phyloP scores from a whole-genome alignment of 495 filamentous ascomycete genomes.

The Penicillium dipodomyicola region DNA sequence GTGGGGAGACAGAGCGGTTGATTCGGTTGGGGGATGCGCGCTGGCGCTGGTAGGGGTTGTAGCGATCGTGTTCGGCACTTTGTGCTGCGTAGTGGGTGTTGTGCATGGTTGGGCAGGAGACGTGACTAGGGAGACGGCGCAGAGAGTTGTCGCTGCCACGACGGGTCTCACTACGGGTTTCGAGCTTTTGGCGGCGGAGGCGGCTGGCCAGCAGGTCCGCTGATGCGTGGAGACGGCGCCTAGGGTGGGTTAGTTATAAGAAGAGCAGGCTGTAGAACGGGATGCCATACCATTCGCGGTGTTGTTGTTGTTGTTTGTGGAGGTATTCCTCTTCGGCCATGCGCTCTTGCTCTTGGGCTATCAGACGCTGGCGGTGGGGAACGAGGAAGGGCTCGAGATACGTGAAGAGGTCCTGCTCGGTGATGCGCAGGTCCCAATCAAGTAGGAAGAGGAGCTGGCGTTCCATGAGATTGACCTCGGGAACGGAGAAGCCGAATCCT shows the following conservation, averaged over 20 bases:
- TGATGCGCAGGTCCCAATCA: slow-evolving; percentile 88
- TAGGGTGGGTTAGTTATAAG: slow-evolving; percentile 1
- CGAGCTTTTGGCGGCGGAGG: slow-evolving; percentile 43
- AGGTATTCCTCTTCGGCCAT: slow-evolving; percentile 33
- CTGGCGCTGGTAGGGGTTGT: slow-evolving; percentile 38
- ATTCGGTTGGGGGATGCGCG: slow-evolving; percentile 35
- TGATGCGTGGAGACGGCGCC: slow-evolving; percentile 42
- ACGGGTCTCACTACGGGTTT: slow-evolving; percentile 30
- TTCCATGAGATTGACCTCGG: slow-evolving; percentile 98
- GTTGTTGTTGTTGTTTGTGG: slow-evolving; percentile 33
- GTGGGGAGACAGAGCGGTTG: slow-evolving; percentile 50
- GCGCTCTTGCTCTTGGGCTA: slow-evolving; percentile 30
- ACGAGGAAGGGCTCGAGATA: slow-evolving; percentile 87
- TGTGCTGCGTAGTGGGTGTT: slow-evolving; percentile 32
- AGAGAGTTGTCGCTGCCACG: slow-evolving; percentile 18
- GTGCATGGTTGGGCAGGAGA: slow-evolving; percentile 38
- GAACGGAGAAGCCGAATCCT: slow-evolving; percentile 85
- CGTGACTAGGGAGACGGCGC: slow-evolving; percentile 32
- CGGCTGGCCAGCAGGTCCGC: slow-evolving; percentile 43
- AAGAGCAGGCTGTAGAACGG: neutral
- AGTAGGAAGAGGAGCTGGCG: slow-evolving; percentile 92
- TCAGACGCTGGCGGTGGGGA: slow-evolving; percentile 63
- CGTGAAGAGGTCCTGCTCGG: slow-evolving; percentile 75
- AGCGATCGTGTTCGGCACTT: slow-evolving; percentile 35
- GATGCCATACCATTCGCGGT: slow-evolving; percentile 39